phyloP scores from a whole-genome alignment of 257 asterid species.

The Fraxinus cuspidata region DNA sequence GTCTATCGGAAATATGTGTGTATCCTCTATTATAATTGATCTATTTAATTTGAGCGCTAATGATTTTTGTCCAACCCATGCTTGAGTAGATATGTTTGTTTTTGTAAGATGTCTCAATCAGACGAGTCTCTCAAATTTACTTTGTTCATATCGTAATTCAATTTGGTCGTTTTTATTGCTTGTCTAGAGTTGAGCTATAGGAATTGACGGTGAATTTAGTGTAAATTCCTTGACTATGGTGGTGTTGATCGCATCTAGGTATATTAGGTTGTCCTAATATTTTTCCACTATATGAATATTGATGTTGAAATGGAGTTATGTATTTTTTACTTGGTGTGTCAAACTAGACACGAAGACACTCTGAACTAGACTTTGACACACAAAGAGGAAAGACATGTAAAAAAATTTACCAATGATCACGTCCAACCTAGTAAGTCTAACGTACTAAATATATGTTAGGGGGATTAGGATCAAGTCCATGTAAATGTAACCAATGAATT shows the following conservation, averaged over 20 bases:
- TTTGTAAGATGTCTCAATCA: background rate
- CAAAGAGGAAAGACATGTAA: too few relatives aligned
- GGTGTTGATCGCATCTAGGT: background rate
- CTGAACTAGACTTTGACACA: background rate
- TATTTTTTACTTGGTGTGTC: background rate
- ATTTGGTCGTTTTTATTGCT: background rate
- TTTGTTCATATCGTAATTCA: too few relatives aligned
- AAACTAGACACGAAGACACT: background rate
- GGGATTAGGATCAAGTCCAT: too few relatives aligned
- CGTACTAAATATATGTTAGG: too few relatives aligned
- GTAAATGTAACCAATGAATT: background rate
- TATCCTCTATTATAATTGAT: background rate
- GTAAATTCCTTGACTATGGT: background rate
- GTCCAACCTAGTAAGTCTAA: background rate
- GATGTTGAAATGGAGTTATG: too few relatives aligned
- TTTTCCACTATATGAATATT: too few relatives aligned
- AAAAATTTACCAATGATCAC: background rate
- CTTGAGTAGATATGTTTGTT: background rate
- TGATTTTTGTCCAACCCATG: slow-evolving; percentile 1
- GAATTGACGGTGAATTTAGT: too few relatives aligned
- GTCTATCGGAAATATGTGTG: background rate
- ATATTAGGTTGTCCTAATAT: too few relatives aligned
- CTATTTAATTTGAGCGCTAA: background rate
- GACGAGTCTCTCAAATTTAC: too few relatives aligned
- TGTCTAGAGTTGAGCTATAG: background rate